Evolutionary conservation across 495 filamentous ascomycete species (phyloP), one percentile per base, ranked within the genome.

Genomic region (Xanthoparmelia taractica): DNA sequence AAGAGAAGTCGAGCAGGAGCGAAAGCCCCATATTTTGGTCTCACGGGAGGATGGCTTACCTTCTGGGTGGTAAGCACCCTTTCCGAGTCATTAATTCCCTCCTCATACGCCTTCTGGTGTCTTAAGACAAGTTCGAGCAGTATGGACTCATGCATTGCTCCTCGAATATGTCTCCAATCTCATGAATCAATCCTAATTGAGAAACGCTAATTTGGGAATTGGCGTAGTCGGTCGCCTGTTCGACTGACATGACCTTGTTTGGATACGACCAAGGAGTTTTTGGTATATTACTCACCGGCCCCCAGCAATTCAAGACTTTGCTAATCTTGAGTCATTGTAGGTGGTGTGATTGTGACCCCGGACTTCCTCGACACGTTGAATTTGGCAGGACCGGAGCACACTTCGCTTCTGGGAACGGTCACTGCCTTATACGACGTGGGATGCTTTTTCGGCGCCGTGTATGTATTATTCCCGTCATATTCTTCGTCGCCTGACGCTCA

Each of bases 391-490:
- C 73, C 76, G 25, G 74, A 74, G 17, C 79, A 79, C 57, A 80
- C 77, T 2, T 77, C 73, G 25, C 64, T 77, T 7, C 74, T 83
- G 10, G 82, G 79, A 5, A 87, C 84, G 0, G 77, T 84, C n/a
- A 86, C 84, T 12, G 83, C 85, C 8, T 77, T 87, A 25, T 88
- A 87, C 74, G 83, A 85, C 56, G 73, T 88, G 64, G 50, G 61
- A n/a, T 66, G 41, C 52, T 63, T 63, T 38, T 59, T 66, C 57
- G 58, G 58, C n/a, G 63, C 63, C 15, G 48, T 65, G n/a, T 54
- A 54, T 17, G 50, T 43, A 33, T 43, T 45, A 15, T 29, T 23
- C 11, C 6, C 10, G 17, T 29, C 57, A 29, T n/a, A 15, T 45
- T 23, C 17, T 25, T 29, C n/a, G 25, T 31, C 1, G 17, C 18